These are phyloP conservation scores for Fusarium tupiense DNA, from an alignment of 2,329 filamentous ascomycete genomes.

Conservation along the genomic window DNA sequence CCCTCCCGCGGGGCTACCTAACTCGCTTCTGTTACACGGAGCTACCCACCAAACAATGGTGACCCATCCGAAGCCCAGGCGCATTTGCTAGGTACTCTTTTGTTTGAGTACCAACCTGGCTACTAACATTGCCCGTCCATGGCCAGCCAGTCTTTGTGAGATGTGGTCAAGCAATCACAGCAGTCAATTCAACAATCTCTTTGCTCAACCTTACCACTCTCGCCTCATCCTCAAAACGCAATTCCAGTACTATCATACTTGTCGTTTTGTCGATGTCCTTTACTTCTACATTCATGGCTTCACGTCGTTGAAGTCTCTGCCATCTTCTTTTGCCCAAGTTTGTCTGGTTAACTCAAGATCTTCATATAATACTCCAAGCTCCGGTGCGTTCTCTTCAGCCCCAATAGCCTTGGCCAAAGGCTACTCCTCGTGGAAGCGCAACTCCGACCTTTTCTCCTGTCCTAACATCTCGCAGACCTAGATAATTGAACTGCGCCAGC, in stretches of 20 bases:
- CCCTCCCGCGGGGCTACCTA: not conserved
- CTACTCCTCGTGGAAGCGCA: not conserved
- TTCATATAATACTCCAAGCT: not conserved
- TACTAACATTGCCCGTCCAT: not conserved
- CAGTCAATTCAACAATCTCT: not conserved
- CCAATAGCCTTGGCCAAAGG: not conserved
- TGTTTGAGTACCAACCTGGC: not conserved
- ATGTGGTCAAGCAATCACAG: not conserved
- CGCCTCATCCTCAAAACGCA: fast-evolving
- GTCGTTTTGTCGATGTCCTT: no score
- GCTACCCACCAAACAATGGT: not conserved
- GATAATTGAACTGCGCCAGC: not conserved
- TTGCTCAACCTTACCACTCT: not conserved
- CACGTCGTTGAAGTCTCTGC: not conserved
- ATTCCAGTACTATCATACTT: not conserved
- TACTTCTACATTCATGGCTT: not conserved
- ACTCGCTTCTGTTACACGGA: not conserved
- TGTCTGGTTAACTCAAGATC: not conserved
- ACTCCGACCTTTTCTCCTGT: not conserved
- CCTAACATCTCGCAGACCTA: not conserved
- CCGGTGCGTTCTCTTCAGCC: not conserved
- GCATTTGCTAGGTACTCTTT: no score
- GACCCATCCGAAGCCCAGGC: no score
- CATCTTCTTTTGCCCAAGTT: not conserved
- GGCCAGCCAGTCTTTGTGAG: not conserved